phyloP scores from a whole-genome alignment of 108 stramenopile genomes.

The Parietichytrium sp. region DNA sequence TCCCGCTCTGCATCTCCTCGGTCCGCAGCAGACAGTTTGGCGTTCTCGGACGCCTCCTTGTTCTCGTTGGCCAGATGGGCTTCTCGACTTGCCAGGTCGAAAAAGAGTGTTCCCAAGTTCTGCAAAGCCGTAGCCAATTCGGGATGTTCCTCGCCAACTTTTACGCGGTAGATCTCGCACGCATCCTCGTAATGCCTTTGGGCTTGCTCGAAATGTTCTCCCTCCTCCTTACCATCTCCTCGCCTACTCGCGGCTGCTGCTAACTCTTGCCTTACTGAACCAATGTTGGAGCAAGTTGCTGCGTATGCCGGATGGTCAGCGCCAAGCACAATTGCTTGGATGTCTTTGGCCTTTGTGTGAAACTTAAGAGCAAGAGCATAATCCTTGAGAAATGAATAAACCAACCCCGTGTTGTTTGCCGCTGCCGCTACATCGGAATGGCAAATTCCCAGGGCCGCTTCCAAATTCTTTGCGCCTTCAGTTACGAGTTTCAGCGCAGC shows the following conservation, averaged over 20 bases:
- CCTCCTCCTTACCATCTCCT: neutral
- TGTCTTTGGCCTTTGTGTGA: neutral
- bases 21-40: too few relatives aligned
- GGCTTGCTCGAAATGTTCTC: neutral
- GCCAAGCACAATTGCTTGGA: neutral
- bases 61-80: neutral
- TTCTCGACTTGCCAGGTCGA: neutral
- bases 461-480: neutral
- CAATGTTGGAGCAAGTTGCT: constrained; percentile 28
- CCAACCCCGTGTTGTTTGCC: neutral
- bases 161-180: neutral
- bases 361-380: neutral
- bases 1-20: neutral
- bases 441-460: neutral
- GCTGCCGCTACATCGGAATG: constrained; percentile 17
- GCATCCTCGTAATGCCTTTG: neutral
- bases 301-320: constrained; percentile 24
- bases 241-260: neutral
- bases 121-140: neutral
- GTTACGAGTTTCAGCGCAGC: neutral
- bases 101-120: constrained; percentile 19
- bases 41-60: neutral
- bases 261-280: constrained; percentile 13
- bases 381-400: neutral
- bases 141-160: neutral